Evolutionary conservation across 2,329 filamentous ascomycete genomes (phyloP).

Genomic region (Ophiostoma angusticollis): DNA sequence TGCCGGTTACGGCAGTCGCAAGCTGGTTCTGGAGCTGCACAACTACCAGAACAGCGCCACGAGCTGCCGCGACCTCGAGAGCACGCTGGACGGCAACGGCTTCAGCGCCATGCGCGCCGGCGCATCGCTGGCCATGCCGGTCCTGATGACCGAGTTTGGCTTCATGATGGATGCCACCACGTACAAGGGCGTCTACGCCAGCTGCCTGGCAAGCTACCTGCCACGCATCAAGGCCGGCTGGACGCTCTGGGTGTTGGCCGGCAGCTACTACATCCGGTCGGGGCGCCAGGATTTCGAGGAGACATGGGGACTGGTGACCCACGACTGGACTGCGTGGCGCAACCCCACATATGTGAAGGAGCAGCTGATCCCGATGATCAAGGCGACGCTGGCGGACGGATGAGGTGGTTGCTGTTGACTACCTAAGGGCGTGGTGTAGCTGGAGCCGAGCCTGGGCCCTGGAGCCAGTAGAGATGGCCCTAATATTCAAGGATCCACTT

Average conservation of each 20-base stretch:
- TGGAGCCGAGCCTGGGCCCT: too few species aligned
- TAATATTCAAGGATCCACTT: too few species aligned
- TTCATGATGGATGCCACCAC: conserved; percentile 35
- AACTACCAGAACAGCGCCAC: conserved; percentile 42
- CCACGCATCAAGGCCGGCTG: conserved; percentile 37
- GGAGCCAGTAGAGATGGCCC: too few species aligned
- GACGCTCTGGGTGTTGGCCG: conserved; percentile 46
- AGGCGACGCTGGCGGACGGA: conserved; percentile 17
- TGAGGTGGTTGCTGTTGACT: too few species aligned
- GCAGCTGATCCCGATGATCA: conserved; percentile 28
- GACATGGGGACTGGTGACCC: conserved; percentile 41
- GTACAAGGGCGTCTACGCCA: conserved; percentile 36
- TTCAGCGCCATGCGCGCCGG: conserved; percentile 37
- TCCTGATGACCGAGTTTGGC: conserved; percentile 42
- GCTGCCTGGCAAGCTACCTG: conserved; percentile 38
- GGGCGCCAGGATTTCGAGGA: conserved; percentile 44
- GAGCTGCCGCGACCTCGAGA: conserved; percentile 33
- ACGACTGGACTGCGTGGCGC: conserved; percentile 42
- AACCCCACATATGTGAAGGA: conserved; percentile 29
- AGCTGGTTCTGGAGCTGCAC: conserved; percentile 48
- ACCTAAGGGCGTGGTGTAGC: too few species aligned
- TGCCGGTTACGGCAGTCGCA: conserved; percentile 31
- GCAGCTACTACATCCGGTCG: conserved; percentile 43
- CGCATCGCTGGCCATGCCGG: conserved; percentile 29
- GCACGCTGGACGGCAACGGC: conserved; percentile 35